Percentiles rank a stretch among this genome's conserved stretches.
These are phyloP conservation scores for Apiospora marii DNA, from an alignment of 2,329 filamentous ascomycete species.

Conservation along the genomic window DNA sequence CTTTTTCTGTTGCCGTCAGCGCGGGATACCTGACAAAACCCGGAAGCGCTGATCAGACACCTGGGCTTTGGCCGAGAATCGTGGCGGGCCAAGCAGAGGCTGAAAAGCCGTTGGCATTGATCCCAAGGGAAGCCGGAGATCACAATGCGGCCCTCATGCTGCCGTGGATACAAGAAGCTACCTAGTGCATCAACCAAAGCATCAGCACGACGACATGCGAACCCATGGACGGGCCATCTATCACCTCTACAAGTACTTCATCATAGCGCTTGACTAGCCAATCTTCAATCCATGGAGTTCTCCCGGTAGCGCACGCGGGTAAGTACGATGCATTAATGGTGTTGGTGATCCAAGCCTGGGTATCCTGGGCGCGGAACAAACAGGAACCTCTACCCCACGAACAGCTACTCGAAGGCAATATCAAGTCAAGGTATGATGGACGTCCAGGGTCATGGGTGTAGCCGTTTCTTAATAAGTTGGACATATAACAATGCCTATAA, in stretches of 20 bases:
- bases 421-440: conserved; percentile 3
- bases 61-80: not conserved
- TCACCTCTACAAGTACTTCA: not conserved
- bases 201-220: not conserved
- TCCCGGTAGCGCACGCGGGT: not conserved
- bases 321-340: not conserved
- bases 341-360: not conserved
- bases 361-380: conserved; percentile 13
- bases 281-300: not conserved
- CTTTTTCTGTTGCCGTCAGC: not conserved
- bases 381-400: not conserved
- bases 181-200: not conserved
- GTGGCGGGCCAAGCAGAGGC: conserved; percentile 13
- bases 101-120: conserved; percentile 3
- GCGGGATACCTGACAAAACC: conserved; percentile 8
- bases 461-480: not conserved
- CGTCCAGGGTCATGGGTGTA: not conserved
- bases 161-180: not conserved
- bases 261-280: conserved; percentile 3
- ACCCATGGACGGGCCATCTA: not conserved
- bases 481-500: not conserved
- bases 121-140: not conserved
- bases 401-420: conserved; percentile 3
- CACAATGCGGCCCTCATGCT: conserved; percentile 8
- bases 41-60: conserved; percentile 15